phyloP scores from a whole-genome alignment of 2,329 filamentous ascomycete species.

The Shiraia bambusicola region DNA sequence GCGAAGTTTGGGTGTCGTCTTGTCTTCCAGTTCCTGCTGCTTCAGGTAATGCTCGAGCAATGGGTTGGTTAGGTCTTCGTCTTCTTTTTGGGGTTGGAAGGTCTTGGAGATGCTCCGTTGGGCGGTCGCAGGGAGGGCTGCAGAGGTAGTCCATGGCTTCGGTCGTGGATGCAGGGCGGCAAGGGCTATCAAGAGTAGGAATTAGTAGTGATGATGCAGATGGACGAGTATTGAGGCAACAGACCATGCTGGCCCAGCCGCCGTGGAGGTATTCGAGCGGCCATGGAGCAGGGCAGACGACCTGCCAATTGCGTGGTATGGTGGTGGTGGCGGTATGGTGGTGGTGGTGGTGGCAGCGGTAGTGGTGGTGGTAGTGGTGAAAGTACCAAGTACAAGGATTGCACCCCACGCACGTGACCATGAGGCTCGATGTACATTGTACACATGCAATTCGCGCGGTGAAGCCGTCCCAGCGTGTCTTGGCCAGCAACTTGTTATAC shows the following conservation, averaged over 20 bases:
- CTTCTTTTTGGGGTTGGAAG: conserved; percentile 13
- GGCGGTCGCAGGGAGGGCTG: conserved; percentile 15
- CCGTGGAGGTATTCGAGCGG: conserved; percentile 63
- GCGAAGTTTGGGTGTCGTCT: conserved; percentile 10
- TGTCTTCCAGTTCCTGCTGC: conserved; percentile 12
- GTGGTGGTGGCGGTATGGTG: conserved; percentile 15
- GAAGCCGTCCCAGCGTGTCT: no score
- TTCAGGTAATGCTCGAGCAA: conserved; percentile 62
- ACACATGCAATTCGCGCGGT: no score
- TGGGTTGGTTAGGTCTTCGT: conserved; percentile 48
- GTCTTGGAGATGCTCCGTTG: conserved; percentile 18
- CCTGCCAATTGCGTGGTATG: conserved; percentile 25
- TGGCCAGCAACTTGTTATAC: no score
- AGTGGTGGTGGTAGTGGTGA: not conserved
- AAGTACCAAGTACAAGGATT: no score
- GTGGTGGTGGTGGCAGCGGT: not conserved
- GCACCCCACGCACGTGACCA: no score
- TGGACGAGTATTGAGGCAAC: conserved; percentile 13
- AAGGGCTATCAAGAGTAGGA: conserved; percentile 21
- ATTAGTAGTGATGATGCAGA: not conserved
- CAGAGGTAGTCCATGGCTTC: conserved; percentile 15
- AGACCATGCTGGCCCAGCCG: conserved; percentile 63
- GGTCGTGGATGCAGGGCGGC: conserved; percentile 23
- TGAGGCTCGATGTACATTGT: no score
- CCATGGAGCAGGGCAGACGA: conserved; percentile 59